Base-by-base conservation (phyloP, 108 stramenopile species). In the Skeletonema grethae region DNA sequence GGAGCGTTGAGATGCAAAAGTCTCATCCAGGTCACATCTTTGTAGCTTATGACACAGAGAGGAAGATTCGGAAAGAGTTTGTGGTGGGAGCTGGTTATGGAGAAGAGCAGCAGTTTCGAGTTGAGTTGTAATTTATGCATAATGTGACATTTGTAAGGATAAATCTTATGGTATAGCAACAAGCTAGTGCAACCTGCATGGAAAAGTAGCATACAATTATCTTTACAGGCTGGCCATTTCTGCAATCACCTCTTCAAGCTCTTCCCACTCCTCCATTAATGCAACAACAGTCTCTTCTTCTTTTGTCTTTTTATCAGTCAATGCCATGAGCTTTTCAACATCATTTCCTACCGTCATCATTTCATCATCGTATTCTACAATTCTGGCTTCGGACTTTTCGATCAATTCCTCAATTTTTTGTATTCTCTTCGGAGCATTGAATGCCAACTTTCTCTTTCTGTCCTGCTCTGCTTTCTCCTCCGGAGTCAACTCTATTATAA, bases 211-310 rank as follows among this genome's bases (percentile, higher is more conserved):
- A 18, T 11, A 16, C 20, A 11, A 61, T 57, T 32, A 41, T 69
- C 11, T 28, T 56, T 68, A 70, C 10, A 11, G 31, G 29, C 22
- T 18, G 10, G 38, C 39, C 69, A 85, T 69, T 55, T 87, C 79
- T 39, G 79, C 77, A 64, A 91, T 18, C 1, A 91, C 61, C 10
- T 70, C 73, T 69, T 94, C 93, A 20, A 94, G 64, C 41, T 84
- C 79, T 67, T 94, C 93, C 93, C 93, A 94, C 65, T 94, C 93
- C 45, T 88, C 83, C 88, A 89, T 94, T 60, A 85, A 72, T 53
- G 79, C 65, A 29, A 66, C 70, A 5, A 94, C 83, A 15, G 72
- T 35, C 25, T 79, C 67, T 59, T 88, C 84, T 57, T 89, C 67
- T 20, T 67, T 65, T 1, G 85, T 74, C 65, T 85, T 88, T 45